Conservation (phyloP, 2,329 filamentous ascomycete genomes). For the Stagonosporopsis cucurbitacearum region DNA sequence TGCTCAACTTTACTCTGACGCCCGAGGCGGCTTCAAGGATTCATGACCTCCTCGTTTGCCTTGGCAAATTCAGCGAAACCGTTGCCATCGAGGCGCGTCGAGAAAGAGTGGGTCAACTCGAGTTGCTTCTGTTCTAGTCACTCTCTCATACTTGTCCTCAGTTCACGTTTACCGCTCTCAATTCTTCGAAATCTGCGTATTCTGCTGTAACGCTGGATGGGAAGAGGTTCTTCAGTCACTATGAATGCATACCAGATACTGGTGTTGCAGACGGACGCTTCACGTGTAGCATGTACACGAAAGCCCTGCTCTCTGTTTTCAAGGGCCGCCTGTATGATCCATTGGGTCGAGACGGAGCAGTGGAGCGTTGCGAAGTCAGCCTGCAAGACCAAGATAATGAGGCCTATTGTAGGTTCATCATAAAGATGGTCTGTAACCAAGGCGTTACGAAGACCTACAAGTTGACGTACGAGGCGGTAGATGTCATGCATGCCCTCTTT, state of each 20-base stretch:
- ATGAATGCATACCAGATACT: constrained; percentile 63
- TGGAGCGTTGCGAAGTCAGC: constrained; percentile 76
- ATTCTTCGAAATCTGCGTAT: constrained; percentile 82
- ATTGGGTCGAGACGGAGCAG: constrained; percentile 70
- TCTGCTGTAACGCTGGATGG: constrained; percentile 73
- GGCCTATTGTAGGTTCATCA: constrained; percentile 73
- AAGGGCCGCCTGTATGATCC: constrained; percentile 69
- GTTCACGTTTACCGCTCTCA: constrained; percentile 77
- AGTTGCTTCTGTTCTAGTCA: constrained; percentile 19
- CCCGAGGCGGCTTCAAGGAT: constrained; percentile 74
- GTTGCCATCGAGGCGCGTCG: constrained; percentile 76
- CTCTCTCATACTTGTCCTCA: constrained; percentile 30
- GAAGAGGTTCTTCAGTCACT: constrained; percentile 74
- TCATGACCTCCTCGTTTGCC: constrained; percentile 75
- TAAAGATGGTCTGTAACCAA: constrained; percentile 77
- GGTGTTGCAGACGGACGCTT: constrained; percentile 60
- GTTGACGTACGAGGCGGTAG: constrained; percentile 74
- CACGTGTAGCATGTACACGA: constrained; percentile 76
- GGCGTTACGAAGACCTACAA: constrained; percentile 79
- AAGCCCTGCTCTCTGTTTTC: constrained; percentile 74
- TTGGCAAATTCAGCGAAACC: constrained; percentile 80
- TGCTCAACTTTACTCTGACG: constrained; percentile 72
- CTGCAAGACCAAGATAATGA: constrained; percentile 74
- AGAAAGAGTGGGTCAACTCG: constrained; percentile 62
- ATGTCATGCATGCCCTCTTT: constrained; percentile 80